Evolutionary conservation across 176 grass and related monocot species (phyloP).

Genomic region (Canna indica): DNA sequence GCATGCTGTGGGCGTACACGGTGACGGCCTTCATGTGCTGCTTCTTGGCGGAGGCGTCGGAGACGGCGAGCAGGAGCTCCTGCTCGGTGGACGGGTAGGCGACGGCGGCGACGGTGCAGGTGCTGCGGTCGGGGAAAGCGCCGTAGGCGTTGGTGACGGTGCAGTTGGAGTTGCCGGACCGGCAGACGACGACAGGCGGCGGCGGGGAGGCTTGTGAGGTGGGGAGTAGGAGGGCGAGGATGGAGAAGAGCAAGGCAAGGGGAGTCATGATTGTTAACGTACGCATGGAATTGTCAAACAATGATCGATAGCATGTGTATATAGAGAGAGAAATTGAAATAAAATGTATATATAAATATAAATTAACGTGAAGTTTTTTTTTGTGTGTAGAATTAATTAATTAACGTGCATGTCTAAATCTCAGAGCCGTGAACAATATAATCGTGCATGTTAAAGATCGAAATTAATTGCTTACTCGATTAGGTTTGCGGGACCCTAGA

Average conservation of each 20-base stretch:
- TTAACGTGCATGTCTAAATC: too few relatives aligned
- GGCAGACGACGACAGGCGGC: neutral
- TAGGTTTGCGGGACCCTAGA: too few relatives aligned
- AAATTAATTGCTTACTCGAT: too few relatives aligned
- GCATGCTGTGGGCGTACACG: slow-evolving; percentile 15
- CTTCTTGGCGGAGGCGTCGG: neutral
- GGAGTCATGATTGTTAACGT: neutral
- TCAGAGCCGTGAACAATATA: too few relatives aligned
- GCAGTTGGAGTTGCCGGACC: slow-evolving; percentile 4
- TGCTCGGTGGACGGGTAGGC: slow-evolving; percentile 11
- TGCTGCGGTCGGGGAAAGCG: slow-evolving; percentile 19
- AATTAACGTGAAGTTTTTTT: too few relatives aligned
- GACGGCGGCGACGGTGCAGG: slow-evolving; percentile 9
- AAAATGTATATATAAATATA: too few relatives aligned
- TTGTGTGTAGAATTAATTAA: too few relatives aligned
- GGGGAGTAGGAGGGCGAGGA: neutral
- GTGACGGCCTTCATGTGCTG: slow-evolving; percentile 19
- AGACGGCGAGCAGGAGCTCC: slow-evolving; percentile 13
- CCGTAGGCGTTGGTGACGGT: slow-evolving; percentile 16
- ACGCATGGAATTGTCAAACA: too few relatives aligned
- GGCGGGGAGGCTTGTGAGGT: neutral
- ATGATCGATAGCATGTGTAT: too few relatives aligned
- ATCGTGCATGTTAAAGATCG: too few relatives aligned
- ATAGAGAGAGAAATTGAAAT: too few relatives aligned
- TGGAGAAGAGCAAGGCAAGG: neutral